Conservation (phyloP, 345 rosid species). For the Pistacia atlantica region DNA sequence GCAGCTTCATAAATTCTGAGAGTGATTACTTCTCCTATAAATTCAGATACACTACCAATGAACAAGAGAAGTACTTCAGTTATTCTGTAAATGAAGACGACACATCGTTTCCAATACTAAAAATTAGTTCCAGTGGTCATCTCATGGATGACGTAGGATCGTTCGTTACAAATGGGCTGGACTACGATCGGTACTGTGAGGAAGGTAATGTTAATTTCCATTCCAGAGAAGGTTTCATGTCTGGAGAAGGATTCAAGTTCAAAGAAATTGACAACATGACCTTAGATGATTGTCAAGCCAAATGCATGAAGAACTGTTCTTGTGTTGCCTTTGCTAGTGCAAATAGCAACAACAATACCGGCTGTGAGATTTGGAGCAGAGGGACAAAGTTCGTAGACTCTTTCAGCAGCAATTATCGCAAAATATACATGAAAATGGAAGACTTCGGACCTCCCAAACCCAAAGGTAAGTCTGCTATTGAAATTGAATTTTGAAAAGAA, state of each 20-base stretch:
- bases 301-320: constrained; percentile 25
- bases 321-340: constrained; percentile 32
- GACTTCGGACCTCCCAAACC: not conserved
- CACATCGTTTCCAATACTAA: not conserved
- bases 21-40: not conserved
- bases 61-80: constrained; percentile 19
- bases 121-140: not conserved
- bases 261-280: constrained; percentile 12
- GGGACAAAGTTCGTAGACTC: not conserved
- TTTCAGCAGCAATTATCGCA: not conserved
- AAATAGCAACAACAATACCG: not conserved
- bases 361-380: constrained; percentile 28
- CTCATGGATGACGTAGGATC: not conserved
- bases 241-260: constrained; percentile 3
- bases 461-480: constrained; percentile 2
- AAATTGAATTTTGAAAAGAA: no score
- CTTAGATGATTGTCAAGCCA: not conserved
- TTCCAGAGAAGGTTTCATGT: not conserved
- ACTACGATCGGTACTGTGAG: no score
- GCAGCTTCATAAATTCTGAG: not conserved
- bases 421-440: not conserved
- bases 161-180: no score
- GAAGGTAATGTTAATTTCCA: not conserved
- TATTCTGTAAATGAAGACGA: constrained; percentile 2
- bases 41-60: constrained; percentile 18